Evolutionary conservation across 2,329 filamentous ascomycete species (phyloP).

Genomic region (Colletotrichum abscissum): DNA sequence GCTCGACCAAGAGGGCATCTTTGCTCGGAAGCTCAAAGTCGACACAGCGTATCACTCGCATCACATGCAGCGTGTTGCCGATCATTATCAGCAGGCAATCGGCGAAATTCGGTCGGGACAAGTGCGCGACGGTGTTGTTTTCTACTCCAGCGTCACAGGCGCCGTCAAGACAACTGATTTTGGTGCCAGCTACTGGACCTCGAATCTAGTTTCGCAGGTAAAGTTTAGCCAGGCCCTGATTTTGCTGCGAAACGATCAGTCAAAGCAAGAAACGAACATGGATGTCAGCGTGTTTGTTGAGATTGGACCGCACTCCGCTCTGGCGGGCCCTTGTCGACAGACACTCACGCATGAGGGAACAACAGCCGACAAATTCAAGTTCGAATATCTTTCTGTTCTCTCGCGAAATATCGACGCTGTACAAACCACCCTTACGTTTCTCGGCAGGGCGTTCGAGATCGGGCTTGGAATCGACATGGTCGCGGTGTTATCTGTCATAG

Average conservation of each 20-base stretch:
- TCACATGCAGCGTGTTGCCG: conserved; percentile 37
- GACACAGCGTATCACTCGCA: conserved; percentile 37
- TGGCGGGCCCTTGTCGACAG: too few relatives aligned
- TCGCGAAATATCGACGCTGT: not conserved
- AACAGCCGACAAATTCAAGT: not conserved
- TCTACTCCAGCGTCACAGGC: conserved; percentile 19
- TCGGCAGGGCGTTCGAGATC: not conserved
- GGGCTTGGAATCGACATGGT: conserved; percentile 35
- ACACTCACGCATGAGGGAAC: not conserved
- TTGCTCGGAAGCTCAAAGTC: conserved; percentile 35
- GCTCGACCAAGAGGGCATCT: conserved; percentile 30
- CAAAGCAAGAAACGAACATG: not conserved
- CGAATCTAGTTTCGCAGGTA: conserved; percentile 48
- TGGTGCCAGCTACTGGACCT: conserved; percentile 45
- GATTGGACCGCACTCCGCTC: not conserved
- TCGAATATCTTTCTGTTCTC: not conserved
- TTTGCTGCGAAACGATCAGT: not conserved
- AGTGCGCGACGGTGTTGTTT: not conserved
- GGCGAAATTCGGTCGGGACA: not conserved
- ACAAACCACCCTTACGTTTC: not conserved
- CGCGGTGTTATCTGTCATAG: conserved; percentile 48
- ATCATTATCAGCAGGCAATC: conserved; percentile 36
- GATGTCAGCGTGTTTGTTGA: not conserved
- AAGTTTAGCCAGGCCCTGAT: conserved; percentile 45
- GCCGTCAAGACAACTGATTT: not conserved